These are phyloP conservation scores for Clarireedia paspali DNA, from an alignment of 2,329 filamentous ascomycete species.

Conservation along the genomic window DNA sequence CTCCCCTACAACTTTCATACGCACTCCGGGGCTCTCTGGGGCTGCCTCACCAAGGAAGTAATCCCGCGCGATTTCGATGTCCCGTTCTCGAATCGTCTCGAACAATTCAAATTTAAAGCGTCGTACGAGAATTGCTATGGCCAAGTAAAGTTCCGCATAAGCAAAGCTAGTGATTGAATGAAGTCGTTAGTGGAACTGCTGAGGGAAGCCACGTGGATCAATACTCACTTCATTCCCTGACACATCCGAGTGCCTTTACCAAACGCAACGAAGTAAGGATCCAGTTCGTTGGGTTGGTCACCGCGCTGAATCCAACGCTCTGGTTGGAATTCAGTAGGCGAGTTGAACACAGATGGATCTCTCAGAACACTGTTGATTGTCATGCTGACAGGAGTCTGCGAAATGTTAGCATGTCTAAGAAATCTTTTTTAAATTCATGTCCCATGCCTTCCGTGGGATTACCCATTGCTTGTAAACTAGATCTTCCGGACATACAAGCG, in stretches of 20 bases:
- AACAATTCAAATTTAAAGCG: slow-evolving; percentile 11
- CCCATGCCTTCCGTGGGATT: slow-evolving; percentile 8
- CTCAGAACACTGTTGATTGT: slow-evolving; percentile 8
- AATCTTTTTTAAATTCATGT: background rate
- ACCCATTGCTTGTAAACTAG: slow-evolving; percentile 9
- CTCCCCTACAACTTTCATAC: background rate
- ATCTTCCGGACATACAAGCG: slow-evolving; percentile 2
- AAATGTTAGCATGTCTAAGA: background rate
- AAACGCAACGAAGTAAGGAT: slow-evolving; percentile 33
- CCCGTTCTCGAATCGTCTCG: slow-evolving; percentile 8
- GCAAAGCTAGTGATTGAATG: slow-evolving; percentile 5
- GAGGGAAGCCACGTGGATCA: background rate
- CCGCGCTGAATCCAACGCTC: slow-evolving; percentile 7
- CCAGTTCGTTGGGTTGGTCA: background rate
- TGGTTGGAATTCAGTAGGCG: slow-evolving; percentile 5
- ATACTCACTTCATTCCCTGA: slow-evolving; percentile 27
- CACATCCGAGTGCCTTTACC: slow-evolving; percentile 35
- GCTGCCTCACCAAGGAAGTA: slow-evolving; percentile 7
- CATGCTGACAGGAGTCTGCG: slow-evolving; percentile 11
- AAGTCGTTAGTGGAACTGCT: background rate
- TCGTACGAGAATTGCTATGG: slow-evolving; percentile 7
- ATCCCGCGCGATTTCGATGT: slow-evolving; percentile 7
- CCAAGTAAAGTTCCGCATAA: slow-evolving; percentile 14
- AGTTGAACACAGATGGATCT: slow-evolving; percentile 7
- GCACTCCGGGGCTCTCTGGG: slow-evolving; percentile 4